These are phyloP conservation scores for Xylaria venustula DNA, from an alignment of 495 filamentous ascomycete species.

Conservation along the genomic window DNA sequence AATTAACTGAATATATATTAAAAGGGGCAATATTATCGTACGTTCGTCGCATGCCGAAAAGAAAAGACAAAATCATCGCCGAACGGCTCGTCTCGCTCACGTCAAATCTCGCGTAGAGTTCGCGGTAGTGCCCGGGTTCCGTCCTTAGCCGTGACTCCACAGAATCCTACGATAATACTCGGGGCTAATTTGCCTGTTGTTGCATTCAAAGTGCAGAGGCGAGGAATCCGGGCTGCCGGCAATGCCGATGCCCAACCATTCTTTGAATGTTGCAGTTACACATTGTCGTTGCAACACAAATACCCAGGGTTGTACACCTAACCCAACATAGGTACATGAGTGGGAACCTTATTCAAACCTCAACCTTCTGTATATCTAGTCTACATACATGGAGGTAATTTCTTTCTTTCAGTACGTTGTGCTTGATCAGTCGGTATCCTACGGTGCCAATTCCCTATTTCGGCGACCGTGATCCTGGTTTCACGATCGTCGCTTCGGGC, in stretches of 20 bases:
- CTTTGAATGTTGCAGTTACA: background rate
- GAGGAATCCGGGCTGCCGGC: conserved; percentile 3
- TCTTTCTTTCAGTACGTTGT: background rate
- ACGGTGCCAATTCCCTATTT: background rate
- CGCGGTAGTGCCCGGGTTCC: background rate
- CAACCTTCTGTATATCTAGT: too few relatives aligned
- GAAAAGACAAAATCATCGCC: background rate
- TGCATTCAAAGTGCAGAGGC: background rate
- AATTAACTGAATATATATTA: too few relatives aligned
- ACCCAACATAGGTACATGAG: too few relatives aligned
- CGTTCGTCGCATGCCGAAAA: too few relatives aligned
- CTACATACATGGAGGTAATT: background rate
- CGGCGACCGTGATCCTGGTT: background rate
- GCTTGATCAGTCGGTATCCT: background rate
- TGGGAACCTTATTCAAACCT: too few relatives aligned
- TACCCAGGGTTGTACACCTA: too few relatives aligned
- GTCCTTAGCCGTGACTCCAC: background rate
- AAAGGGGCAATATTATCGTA: too few relatives aligned
- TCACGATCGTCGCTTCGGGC: conserved; percentile 4
- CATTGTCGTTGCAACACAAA: too few relatives aligned
- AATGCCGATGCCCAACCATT: background rate
- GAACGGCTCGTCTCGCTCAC: background rate
- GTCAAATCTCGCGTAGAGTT: background rate
- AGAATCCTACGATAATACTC: background rate
- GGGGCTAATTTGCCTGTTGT: background rate